Conservation (phyloP, 2,329 filamentous ascomycete species). For the Colletotrichum lentis region DNA sequence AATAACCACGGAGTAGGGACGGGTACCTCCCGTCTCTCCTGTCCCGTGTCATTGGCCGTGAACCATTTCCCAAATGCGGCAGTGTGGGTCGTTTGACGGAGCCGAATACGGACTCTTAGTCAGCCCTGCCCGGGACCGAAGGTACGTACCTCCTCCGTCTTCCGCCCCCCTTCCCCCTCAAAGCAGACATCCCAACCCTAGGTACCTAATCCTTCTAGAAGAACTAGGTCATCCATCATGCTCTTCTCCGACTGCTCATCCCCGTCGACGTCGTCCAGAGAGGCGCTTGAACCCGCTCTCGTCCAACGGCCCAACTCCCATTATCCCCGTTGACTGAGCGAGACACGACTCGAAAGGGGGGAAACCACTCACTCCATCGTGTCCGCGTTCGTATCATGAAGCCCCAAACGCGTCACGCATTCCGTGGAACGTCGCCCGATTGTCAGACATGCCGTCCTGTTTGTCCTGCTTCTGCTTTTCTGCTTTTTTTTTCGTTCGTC, state of each 20-base stretch:
- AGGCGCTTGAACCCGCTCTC: neutral
- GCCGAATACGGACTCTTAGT: constrained; percentile 16
- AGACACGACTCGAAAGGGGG: constrained; percentile 11
- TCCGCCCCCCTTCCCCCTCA: too few species aligned
- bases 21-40: neutral
- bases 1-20: too few species aligned
- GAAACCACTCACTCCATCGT: constrained; percentile 30
- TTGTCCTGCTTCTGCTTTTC: neutral
- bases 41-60: constrained; percentile 10
- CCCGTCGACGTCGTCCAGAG: neutral
- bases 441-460: constrained; percentile 22
- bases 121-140: neutral
- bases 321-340: constrained; percentile 1
- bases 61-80: constrained; percentile 16
- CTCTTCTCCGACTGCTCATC: neutral
- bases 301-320: neutral
- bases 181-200: too few species aligned
- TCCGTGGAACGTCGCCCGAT: constrained; percentile 8
- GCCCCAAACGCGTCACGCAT: constrained; percentile 10
- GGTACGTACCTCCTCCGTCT: too few species aligned
- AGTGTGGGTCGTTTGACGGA: neutral
- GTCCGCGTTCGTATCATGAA: constrained; percentile 29
- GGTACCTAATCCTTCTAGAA: constrained; percentile 1
- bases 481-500: too few species aligned
- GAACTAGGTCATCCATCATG: neutral